These are phyloP conservation scores for Xylaria castorea DNA, from an alignment of 495 filamentous ascomycete genomes.

Conservation along the genomic window DNA sequence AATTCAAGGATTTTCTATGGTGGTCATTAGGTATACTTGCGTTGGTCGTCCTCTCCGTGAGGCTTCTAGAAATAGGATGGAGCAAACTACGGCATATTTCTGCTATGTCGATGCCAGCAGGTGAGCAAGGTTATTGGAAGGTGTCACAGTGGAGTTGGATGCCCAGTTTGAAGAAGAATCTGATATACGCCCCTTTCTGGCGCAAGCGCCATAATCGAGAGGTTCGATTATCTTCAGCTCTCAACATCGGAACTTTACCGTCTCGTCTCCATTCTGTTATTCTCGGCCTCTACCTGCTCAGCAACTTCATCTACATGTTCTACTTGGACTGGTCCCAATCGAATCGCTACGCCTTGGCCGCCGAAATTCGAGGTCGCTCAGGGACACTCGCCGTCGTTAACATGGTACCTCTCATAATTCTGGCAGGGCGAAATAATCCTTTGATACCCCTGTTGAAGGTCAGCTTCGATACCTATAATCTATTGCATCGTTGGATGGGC, in stretches of 20 bases:
- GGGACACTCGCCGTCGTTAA: constrained; percentile 80
- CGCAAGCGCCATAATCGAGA: constrained; percentile 85
- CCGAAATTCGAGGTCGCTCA: constrained; percentile 73
- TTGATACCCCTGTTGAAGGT: constrained; percentile 74
- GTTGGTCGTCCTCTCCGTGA: constrained; percentile 51
- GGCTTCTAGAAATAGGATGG: constrained; percentile 52
- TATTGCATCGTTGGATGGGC: constrained; percentile 87
- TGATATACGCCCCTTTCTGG: constrained; percentile 86
- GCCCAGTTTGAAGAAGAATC: constrained; percentile 72
- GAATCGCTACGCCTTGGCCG: constrained; percentile 60
- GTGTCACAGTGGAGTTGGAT: constrained; percentile 55
- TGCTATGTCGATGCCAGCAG: constrained; percentile 53
- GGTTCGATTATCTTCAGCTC: constrained; percentile 73
- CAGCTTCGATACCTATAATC: constrained; percentile 90
- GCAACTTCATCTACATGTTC: constrained; percentile 71
- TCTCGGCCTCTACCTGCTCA: constrained; percentile 66
- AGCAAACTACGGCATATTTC: constrained; percentile 55
- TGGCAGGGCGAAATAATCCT: constrained; percentile 85
- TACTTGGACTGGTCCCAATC: constrained; percentile 62
- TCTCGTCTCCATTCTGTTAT: constrained; percentile 81
- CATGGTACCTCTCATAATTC: constrained; percentile 78
- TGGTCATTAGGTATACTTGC: constrained; percentile 56
- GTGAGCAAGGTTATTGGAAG: constrained; percentile 58
- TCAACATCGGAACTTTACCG: constrained; percentile 87
- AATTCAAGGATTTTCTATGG: constrained; percentile 57